These are phyloP conservation scores for Stagonosporopsis vannaccii DNA, from an alignment of 2,329 filamentous ascomycete species.

Conservation along the genomic window DNA sequence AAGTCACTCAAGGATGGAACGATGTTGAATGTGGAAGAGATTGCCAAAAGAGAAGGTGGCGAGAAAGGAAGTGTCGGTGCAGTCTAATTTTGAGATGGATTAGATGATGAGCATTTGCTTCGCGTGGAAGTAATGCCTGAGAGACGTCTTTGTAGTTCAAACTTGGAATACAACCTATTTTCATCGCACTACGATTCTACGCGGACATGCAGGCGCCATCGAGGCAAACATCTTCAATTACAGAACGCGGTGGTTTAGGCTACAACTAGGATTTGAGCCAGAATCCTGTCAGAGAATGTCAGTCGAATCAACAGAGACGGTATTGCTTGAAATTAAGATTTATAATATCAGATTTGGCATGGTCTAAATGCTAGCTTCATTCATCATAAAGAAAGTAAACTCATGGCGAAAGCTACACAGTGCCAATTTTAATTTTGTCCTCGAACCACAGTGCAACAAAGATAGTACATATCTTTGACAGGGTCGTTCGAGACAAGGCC, in stretches of 20 bases:
- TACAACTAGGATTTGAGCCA: no score
- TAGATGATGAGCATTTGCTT: neutral
- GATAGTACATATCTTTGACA: neutral
- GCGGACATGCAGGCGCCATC: no score
- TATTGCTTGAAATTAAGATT: no score
- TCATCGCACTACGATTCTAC: no score
- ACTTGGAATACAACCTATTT: no score
- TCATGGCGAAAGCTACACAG: neutral
- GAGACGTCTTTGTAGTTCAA: no score
- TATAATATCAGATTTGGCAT: no score
- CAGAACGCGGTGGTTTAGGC: no score
- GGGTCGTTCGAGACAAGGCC: neutral
- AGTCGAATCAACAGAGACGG: no score
- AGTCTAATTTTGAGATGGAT: constrained; percentile 3
- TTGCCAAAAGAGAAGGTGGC: constrained; percentile 38
- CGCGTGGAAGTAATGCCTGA: no score
- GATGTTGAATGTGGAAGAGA: constrained; percentile 45
- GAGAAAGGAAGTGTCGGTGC: constrained; percentile 32
- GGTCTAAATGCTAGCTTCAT: neutral
- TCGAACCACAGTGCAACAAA: neutral
- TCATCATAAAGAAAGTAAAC: neutral
- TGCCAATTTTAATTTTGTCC: neutral
- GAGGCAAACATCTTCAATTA: no score
- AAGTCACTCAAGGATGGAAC: constrained; percentile 39
- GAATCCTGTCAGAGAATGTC: no score